phyloP scores from a whole-genome alignment of 441 rosid species.

The Pelargonium citronellum region DNA sequence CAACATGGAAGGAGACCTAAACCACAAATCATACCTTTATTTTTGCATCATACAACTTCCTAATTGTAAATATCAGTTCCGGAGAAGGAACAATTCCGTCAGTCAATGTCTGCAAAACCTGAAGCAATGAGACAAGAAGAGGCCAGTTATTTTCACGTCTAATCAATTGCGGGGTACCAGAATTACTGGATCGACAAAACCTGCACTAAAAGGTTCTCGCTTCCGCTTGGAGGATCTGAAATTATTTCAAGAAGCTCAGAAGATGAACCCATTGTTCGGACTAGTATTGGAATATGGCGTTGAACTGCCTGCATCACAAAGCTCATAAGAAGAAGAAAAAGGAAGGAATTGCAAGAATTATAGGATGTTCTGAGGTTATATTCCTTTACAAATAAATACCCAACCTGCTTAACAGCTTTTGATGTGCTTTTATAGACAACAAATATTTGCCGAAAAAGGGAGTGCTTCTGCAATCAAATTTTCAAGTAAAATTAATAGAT shows the following conservation, averaged over 20 bases:
- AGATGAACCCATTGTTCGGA: slow-evolving; percentile 95
- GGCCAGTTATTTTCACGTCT: slow-evolving; percentile 19
- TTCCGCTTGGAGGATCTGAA: slow-evolving; percentile 90
- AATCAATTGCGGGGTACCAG: slow-evolving; percentile 20
- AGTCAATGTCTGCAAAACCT: slow-evolving; percentile 91
- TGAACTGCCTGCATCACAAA: slow-evolving; percentile 71
- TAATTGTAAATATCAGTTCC: slow-evolving; percentile 66
- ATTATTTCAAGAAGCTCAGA: slow-evolving; percentile 83
- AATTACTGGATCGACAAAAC: slow-evolving; percentile 36
- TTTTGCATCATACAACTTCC: slow-evolving; percentile 82
- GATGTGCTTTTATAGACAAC: slow-evolving; percentile 55
- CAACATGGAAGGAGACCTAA: slow-evolving; percentile 17
- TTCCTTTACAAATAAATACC: slow-evolving; percentile 20
- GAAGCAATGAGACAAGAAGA: slow-evolving; percentile 25
- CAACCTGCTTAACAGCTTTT: slow-evolving; percentile 76
- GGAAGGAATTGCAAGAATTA: slow-evolving; percentile 16
- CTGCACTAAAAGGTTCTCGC: slow-evolving; percentile 82
- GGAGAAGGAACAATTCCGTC: slow-evolving; percentile 79
- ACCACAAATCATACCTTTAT: slow-evolving; percentile 55
- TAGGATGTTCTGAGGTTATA: slow-evolving; percentile 15
- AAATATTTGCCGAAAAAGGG: slow-evolving; percentile 79
- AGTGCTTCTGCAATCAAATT: slow-evolving; percentile 72
- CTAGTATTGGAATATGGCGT: slow-evolving; percentile 82
- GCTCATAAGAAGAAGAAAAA: slow-evolving; percentile 22
- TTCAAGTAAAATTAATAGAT: slow-evolving; percentile 18